A percentile compares a stretch with the other conserved stretches of the same genome.
phyloP scores from a whole-genome alignment of 148 eudicot species.

The Cornus florida region DNA sequence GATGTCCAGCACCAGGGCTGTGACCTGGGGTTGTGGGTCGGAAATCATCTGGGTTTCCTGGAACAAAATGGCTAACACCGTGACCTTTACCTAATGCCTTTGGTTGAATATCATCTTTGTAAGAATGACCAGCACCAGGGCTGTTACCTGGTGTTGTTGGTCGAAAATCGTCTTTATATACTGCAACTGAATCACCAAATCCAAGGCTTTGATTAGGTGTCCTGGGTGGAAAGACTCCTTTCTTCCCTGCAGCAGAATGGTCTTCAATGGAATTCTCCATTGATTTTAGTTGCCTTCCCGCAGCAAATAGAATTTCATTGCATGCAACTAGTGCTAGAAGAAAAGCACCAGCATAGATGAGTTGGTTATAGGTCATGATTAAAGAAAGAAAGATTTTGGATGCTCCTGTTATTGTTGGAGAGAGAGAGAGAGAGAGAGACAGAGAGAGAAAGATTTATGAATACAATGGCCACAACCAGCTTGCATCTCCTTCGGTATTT shows the following conservation, averaged over 20 bases:
- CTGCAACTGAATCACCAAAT: no score
- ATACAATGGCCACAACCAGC: constrained; percentile 8
- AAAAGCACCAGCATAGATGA: constrained; percentile 6
- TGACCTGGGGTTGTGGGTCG: not conserved
- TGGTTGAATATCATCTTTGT: not conserved
- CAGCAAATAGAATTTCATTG: constrained; percentile 16
- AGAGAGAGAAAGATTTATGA: constrained; percentile 14
- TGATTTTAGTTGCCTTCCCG: constrained; percentile 33
- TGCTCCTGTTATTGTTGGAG: not conserved
- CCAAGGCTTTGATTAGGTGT: no score
- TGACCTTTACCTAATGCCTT: constrained; percentile 10
- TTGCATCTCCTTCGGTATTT: constrained; percentile 21
- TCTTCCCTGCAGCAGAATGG: no score
- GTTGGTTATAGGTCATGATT: constrained; percentile 28
- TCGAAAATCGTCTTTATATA: constrained; percentile 20
- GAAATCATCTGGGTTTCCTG: constrained; percentile 24
- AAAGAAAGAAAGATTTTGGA: constrained; percentile 1
- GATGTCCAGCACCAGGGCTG: constrained; percentile 32
- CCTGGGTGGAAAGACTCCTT: no score
- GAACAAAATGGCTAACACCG: constrained; percentile 13
- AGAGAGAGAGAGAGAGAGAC: not conserved
- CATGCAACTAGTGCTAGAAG: constrained; percentile 21
- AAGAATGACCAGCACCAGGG: constrained; percentile 59
- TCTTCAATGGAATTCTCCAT: not conserved
- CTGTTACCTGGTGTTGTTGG: constrained; percentile 53